These are phyloP conservation scores for Theobroma grandiflorum DNA, from an alignment of 441 rosid genomes.

Conservation along the genomic window DNA sequence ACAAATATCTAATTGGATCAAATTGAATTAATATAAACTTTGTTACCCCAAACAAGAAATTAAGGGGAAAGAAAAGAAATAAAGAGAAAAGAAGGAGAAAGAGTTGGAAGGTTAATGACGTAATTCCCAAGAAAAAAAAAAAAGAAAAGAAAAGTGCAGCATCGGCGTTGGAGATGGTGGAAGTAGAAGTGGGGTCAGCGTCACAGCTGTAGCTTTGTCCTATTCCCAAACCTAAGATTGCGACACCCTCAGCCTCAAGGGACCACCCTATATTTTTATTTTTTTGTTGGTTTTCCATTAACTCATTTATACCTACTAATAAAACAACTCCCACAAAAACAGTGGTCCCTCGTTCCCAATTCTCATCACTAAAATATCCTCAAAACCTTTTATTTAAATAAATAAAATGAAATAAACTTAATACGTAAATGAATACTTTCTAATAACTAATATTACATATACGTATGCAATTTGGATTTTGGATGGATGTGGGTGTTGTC, in stretches of 20 bases:
- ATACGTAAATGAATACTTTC: too few species aligned
- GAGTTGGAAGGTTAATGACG: constrained; percentile 12
- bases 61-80: not conserved
- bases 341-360: not conserved
- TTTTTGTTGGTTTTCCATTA: too few species aligned
- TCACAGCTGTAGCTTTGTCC: constrained; percentile 57
- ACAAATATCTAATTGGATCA: not conserved
- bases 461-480: not conserved
- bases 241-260: constrained; percentile 22
- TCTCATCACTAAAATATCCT: too few species aligned
- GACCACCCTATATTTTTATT: constrained; percentile 3
- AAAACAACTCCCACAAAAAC: constrained; percentile 1
- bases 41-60: not conserved
- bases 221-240: constrained; percentile 38
- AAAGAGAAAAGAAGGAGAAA: too few species aligned
- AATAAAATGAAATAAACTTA: too few species aligned
- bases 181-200: constrained; percentile 36
- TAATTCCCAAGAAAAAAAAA: constrained; percentile 15
- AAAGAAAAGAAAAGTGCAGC: not conserved
- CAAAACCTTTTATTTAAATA: too few species aligned
- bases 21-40: not conserved
- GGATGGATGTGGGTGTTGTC: constrained; percentile 19
- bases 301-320: constrained; percentile 19
- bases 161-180: constrained; percentile 15
- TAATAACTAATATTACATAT: too few species aligned